Evolutionary conservation across 1,284 basidiomycete genomes (phyloP), one percentile per base, ranked within the genome.

Genomic region (Salmacisia buchloeana): DNA sequence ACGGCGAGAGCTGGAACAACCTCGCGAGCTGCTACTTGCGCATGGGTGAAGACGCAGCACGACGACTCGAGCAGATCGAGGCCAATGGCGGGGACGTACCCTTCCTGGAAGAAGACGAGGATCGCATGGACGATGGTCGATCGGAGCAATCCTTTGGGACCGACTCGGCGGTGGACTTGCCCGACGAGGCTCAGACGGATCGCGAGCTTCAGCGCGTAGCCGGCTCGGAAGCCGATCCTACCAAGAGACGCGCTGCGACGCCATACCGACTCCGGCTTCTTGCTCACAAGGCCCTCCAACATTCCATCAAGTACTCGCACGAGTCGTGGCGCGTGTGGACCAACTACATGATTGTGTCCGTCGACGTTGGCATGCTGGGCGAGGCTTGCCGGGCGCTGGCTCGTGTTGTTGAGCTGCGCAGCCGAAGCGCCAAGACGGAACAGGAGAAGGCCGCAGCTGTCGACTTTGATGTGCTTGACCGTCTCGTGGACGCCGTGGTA

Each of bases 241-340:
- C 12, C 34, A 31, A 15, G 41, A 9, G 59, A 25, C 13, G 45
- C 6, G 23, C 39, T 10, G 58, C 27, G 18, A 67, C 70, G 15
- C 76, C 82, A 2, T 84, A 82, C 69, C 81, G 81, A 52, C 83
- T 93, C 82, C 94, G 92, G 80, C 82, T 88, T 54, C 86, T 93
- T 43, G 96, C 96, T 0, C 96, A 92, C 85, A 88, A 89, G n/a
- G 94, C 96, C 12, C 87, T 99, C 43, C 88, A 89, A 71, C 89
- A 92, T 69, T 92, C 94, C 3, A 85, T 98, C 64, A 88, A 88
- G 70, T 87, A 86, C 77, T 85, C 86, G 59, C 90, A 91, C 80
- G 88, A 92, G 60, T 94, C 94, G 75, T 98, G 94, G 94, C 86
- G 91, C 18, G 94, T 99, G 86, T 99, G 96, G 96, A 85, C 85